A percentile compares a stretch with the other conserved stretches of the same genome.
These are phyloP conservation scores for Pseudocercospora fijiensis DNA, from an alignment of 2,329 filamentous ascomycete genomes.

Conservation along the genomic window DNA sequence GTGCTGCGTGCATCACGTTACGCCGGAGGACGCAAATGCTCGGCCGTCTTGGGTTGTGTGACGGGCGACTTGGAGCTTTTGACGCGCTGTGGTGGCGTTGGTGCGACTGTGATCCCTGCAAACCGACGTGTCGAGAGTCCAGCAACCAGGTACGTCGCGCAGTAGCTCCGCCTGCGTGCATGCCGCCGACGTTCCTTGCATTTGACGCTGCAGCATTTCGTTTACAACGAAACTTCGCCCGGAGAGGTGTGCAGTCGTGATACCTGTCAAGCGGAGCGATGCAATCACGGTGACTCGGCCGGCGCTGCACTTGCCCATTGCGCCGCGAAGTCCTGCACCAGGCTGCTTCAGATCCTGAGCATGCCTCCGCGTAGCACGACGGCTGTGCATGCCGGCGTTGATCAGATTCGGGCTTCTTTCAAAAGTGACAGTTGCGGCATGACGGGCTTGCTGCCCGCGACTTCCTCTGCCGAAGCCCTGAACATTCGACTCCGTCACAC, in stretches of 20 bases:
- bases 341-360: constrained; percentile 4
- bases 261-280: constrained; percentile 19
- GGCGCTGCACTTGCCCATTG: background rate
- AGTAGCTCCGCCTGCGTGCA: background rate
- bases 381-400: constrained; percentile 12
- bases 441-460: constrained; percentile 8
- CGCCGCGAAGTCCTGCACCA: constrained; percentile 9
- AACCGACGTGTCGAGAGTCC: constrained; percentile 1
- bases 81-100: constrained; percentile 1
- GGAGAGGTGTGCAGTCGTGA: constrained; percentile 7
- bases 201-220: background rate
- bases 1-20: background rate
- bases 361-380: constrained; percentile 8
- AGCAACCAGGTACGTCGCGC: constrained; percentile 2
- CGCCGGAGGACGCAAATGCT: background rate
- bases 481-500: constrained; percentile 7
- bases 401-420: constrained; percentile 12
- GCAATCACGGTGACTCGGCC: constrained; percentile 4
- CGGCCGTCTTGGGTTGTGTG: constrained; percentile 5
- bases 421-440: constrained; percentile 17
- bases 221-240: background rate
- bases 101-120: background rate
- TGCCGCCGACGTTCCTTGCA: constrained; percentile 3
- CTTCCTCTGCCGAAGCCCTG: background rate
- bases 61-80: background rate